Evolutionary conservation across 257 asterid species (phyloP).

Genomic region (Verbascum thapsus): DNA sequence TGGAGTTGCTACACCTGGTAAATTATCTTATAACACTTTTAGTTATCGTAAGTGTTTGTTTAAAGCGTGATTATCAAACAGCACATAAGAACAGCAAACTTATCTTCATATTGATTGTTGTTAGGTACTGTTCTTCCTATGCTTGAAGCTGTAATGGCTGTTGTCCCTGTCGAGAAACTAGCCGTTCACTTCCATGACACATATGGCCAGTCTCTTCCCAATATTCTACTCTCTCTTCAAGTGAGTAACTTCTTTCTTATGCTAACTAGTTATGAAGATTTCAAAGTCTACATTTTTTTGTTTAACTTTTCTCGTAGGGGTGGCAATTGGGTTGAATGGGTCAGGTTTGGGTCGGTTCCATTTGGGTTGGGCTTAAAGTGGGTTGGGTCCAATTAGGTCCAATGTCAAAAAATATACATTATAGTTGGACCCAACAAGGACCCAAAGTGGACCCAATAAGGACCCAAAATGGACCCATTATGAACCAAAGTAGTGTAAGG

Average conservation of each 20-base stretch:
- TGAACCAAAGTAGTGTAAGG: too few species aligned
- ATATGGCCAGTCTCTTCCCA: constrained; percentile 89
- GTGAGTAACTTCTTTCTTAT: constrained; percentile 46
- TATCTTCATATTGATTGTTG: not conserved
- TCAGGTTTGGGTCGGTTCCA: too few species aligned
- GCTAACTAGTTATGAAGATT: too few species aligned
- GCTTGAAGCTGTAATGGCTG: constrained; percentile 91
- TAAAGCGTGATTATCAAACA: not conserved
- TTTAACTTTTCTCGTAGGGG: too few species aligned
- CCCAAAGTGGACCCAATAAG: too few species aligned
- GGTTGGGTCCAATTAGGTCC: too few species aligned
- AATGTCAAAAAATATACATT: too few species aligned
- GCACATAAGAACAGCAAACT: not conserved
- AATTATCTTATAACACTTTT: not conserved
- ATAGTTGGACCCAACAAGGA: too few species aligned
- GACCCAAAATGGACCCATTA: too few species aligned
- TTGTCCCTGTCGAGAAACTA: constrained; percentile 80
- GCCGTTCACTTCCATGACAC: constrained; percentile 98
- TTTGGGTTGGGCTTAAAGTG: too few species aligned
- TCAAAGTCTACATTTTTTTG: too few species aligned
- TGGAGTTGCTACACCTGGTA: constrained; percentile 95
- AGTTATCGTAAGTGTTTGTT: not conserved
- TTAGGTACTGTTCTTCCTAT: constrained; percentile 88
- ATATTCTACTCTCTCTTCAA: constrained; percentile 83
- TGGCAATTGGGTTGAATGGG: too few species aligned